Conservation (phyloP, 352 stramenopile genomes). For the Phytophthora multivora region DNA sequence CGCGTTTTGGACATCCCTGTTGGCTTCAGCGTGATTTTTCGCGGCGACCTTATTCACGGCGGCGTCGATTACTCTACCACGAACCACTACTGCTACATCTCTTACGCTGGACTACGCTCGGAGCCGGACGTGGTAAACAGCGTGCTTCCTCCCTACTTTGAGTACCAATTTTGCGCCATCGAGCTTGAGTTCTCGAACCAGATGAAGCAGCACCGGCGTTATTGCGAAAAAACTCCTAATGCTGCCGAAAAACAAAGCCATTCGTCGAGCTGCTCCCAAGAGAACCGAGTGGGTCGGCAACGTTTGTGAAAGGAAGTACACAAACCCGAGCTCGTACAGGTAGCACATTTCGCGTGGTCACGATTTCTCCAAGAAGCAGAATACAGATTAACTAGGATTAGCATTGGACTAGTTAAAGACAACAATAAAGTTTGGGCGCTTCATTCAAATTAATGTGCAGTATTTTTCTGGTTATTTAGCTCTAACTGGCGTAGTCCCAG, state of each 20-base stretch:
- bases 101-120: conserved; percentile 1
- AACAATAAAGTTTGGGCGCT: neutral
- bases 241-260: neutral
- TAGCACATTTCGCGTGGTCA: neutral
- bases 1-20: neutral
- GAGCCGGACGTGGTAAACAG: conserved; percentile 3
- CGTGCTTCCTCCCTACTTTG: neutral
- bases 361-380: neutral
- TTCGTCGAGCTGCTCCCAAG: neutral
- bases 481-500: neutral
- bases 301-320: neutral
- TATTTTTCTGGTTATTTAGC: neutral
- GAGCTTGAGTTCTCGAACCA: neutral
- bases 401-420: neutral
- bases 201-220: neutral
- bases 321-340: neutral
- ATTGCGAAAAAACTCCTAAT: neutral
- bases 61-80: neutral
- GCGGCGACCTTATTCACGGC: conserved; percentile 4
- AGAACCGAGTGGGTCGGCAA: neutral
- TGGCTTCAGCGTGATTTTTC: conserved; percentile 7
- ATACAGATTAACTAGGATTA: neutral
- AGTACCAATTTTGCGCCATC: neutral
- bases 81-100: conserved; percentile 13
- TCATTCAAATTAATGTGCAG: neutral